Evolutionary conservation across 1,139 yeast species (phyloP).

Genomic region (Yamadazyma buinensis): DNA sequence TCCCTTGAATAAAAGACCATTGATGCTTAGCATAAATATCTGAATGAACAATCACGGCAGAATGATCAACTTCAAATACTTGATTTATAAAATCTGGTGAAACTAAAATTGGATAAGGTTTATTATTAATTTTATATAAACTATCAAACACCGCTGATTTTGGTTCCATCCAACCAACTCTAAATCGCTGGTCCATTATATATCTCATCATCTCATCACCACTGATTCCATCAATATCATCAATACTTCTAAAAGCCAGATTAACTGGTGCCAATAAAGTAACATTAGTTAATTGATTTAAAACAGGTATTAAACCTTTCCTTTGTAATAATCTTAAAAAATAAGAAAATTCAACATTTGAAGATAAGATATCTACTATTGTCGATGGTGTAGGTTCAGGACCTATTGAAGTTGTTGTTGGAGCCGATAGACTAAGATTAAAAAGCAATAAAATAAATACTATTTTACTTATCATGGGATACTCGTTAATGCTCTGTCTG

Average conservation of each 20-base stretch:
- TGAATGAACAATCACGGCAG: slow-evolving; percentile 53
- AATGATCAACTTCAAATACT: slow-evolving; percentile 45
- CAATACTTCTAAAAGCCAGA: slow-evolving; percentile 61
- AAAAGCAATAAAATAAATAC: not conserved
- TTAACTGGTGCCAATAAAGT: slow-evolving; percentile 86
- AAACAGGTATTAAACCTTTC: slow-evolving; percentile 60
- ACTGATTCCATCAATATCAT: slow-evolving; percentile 11
- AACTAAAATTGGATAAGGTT: slow-evolving; percentile 24
- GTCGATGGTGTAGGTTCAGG: slow-evolving; percentile 39
- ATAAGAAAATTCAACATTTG: slow-evolving; percentile 68
- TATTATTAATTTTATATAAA: slow-evolving; percentile 18
- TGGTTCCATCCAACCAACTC: slow-evolving; percentile 28
- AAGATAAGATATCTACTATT: slow-evolving; percentile 73
- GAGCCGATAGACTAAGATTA: not conserved
- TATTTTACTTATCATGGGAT: not conserved
- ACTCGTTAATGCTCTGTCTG: no score
- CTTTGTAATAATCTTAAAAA: slow-evolving; percentile 65
- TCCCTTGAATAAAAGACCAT: slow-evolving; percentile 71
- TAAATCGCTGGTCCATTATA: slow-evolving; percentile 31
- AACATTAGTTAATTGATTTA: slow-evolving; percentile 63
- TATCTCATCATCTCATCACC: slow-evolving; percentile 29
- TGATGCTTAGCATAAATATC: slow-evolving; percentile 68
- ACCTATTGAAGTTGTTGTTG: slow-evolving; percentile 1
- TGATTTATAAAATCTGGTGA: slow-evolving; percentile 26
- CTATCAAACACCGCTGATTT: slow-evolving; percentile 31